Evolutionary conservation across 345 rosid genomes (phyloP).

Genomic region (Aquilaria sinensis): DNA sequence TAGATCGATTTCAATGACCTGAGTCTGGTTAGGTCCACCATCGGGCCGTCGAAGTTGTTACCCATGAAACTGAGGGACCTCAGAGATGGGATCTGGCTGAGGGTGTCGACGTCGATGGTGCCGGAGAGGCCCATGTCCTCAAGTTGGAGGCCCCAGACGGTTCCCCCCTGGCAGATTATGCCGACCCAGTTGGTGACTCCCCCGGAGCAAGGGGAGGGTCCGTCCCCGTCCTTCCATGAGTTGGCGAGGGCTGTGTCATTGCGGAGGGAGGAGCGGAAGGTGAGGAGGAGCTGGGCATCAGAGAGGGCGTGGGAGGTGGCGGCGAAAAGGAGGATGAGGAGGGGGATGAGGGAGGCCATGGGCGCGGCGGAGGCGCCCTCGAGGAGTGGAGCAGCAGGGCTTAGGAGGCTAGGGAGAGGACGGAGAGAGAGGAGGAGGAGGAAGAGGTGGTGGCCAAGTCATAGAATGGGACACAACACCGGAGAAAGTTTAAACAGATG

Average conservation of each 20-base stretch:
- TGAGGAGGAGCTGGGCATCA: conserved; percentile 45
- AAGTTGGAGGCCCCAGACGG: conserved; percentile 58
- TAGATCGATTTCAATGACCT: conserved; percentile 39
- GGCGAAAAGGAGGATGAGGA: not conserved
- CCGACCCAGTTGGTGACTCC: conserved; percentile 48
- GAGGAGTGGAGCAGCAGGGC: conserved; percentile 25
- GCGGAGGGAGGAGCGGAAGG: conserved; percentile 45
- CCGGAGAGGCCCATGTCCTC: conserved; percentile 60
- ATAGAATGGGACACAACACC: no score
- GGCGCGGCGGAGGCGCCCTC: conserved; percentile 71
- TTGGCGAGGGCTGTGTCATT: conserved; percentile 23
- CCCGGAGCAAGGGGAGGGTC: conserved; percentile 27
- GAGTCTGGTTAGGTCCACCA: conserved; percentile 53
- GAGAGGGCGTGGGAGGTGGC: conserved; percentile 23
- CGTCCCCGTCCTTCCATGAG: conserved; percentile 31
- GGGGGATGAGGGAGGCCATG: conserved; percentile 17
- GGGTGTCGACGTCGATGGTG: conserved; percentile 30
- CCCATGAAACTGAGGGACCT: conserved; percentile 57
- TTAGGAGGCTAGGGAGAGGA: conserved; percentile 4
- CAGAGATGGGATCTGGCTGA: conserved; percentile 31
- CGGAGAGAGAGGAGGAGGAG: conserved; percentile 1
- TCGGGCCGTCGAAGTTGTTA: conserved; percentile 51
- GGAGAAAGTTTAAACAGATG: not conserved
- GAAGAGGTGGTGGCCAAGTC: no score
- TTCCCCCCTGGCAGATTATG: conserved; percentile 36